These are phyloP conservation scores for Coniophora puteana DNA, from an alignment of 1,284 basidiomycete genomes.

Conservation along the genomic window DNA sequence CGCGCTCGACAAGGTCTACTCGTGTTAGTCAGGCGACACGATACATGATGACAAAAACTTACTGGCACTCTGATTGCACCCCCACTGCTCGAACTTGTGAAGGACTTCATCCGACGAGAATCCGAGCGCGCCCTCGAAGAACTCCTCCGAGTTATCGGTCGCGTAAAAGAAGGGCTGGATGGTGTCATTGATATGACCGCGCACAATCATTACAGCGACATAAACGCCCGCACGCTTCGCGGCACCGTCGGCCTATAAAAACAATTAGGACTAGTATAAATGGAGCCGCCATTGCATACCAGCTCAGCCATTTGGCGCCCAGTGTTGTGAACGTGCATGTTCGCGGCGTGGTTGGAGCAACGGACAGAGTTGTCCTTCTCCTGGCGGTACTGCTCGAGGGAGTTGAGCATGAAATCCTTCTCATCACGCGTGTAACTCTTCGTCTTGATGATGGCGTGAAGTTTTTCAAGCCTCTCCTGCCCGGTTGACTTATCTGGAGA, in stretches of 20 bases:
- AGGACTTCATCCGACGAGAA: not conserved
- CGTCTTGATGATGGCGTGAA: too few relatives aligned
- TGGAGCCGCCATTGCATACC: too few relatives aligned
- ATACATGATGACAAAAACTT: not conserved
- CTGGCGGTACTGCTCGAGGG: too few relatives aligned
- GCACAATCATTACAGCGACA: not conserved
- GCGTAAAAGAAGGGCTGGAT: slow-evolving; percentile 1
- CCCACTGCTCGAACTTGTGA: slow-evolving; percentile 4
- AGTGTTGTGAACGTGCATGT: too few relatives aligned
- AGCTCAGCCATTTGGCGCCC: too few relatives aligned
- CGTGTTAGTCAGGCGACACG: not conserved
- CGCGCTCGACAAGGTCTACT: not conserved
- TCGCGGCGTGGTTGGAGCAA: too few relatives aligned
- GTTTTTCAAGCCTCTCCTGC: too few relatives aligned
- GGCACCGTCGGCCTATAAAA: not conserved
- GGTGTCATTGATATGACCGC: not conserved
- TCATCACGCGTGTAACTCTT: too few relatives aligned
- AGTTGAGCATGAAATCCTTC: too few relatives aligned
- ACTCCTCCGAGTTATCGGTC: slow-evolving; percentile 5
- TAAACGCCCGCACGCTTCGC: not conserved
- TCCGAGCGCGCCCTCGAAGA: slow-evolving; percentile 4
- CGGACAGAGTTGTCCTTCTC: too few relatives aligned
- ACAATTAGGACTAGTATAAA: too few relatives aligned
- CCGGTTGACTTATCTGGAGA: too few relatives aligned
- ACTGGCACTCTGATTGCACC: slow-evolving; percentile 4